Conservation (phyloP, 441 rosid genomes). For the Eutrema salsugineum region DNA sequence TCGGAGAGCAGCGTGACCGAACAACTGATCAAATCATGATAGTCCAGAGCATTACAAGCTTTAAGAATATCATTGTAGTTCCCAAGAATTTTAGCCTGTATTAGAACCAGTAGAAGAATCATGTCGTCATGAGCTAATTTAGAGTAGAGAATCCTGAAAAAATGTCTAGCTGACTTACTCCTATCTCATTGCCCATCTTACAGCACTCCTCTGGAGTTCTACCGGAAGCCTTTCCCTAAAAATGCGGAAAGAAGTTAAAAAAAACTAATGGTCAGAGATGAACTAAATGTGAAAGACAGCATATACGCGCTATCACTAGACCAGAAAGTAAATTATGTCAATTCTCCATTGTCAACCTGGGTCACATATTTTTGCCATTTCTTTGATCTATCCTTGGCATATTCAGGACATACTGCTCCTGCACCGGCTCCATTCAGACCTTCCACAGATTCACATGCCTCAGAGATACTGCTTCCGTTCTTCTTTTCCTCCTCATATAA, state of each 20-base stretch:
- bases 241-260: slow-evolving; percentile 18
- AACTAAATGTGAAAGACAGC: not conserved
- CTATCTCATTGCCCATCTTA: slow-evolving; percentile 68
- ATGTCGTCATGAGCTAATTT: slow-evolving; percentile 27
- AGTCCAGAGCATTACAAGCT: slow-evolving; percentile 90
- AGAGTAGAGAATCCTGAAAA: slow-evolving; percentile 15
- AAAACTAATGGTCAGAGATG: not conserved
- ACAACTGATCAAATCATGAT: slow-evolving; percentile 89
- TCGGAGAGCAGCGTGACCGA: slow-evolving; percentile 77
- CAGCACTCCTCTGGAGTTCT: slow-evolving; percentile 62
- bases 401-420: slow-evolving; percentile 41
- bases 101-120: slow-evolving; percentile 30
- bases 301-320: not conserved
- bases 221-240: slow-evolving; percentile 94
- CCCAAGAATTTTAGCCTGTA: slow-evolving; percentile 79
- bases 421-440: slow-evolving; percentile 24
- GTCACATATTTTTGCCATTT: slow-evolving; percentile 94
- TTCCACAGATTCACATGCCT: slow-evolving; percentile 40
- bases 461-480: slow-evolving; percentile 27
- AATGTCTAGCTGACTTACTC: slow-evolving; percentile 55
- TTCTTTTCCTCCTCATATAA: slow-evolving; percentile 60
- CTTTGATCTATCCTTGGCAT: slow-evolving; percentile 78
- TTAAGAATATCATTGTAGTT: slow-evolving; percentile 65
- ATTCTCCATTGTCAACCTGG: slow-evolving; percentile 49
- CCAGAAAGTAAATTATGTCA: not conserved